Percentiles rank a stretch among this genome's conserved stretches.
These are phyloP conservation scores for Salix koriyanagi DNA, from an alignment of 345 rosid genomes.

Conservation along the genomic window DNA sequence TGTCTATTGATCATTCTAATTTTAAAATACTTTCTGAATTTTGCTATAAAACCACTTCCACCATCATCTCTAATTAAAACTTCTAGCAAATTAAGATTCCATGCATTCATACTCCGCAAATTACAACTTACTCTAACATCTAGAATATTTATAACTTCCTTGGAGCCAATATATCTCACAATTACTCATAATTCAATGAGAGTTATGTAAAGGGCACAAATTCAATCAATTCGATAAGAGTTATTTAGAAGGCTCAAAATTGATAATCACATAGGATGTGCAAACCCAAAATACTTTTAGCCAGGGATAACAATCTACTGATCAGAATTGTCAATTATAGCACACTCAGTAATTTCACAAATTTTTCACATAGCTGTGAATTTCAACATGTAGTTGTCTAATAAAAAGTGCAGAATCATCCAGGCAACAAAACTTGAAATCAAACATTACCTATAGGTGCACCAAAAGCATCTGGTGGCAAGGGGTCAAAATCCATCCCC, in stretches of 20 bases:
- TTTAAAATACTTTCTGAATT: background rate
- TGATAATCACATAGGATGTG: background rate
- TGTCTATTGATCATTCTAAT: background rate
- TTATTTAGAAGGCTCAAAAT: background rate
- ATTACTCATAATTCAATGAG: background rate
- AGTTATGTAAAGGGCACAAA: background rate
- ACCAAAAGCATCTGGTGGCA: slow-evolving; percentile 98
- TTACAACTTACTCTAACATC: background rate
- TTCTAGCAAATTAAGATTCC: background rate
- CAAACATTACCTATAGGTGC: slow-evolving; percentile 57
- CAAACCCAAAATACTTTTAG: background rate
- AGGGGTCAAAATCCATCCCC: slow-evolving; percentile 91
- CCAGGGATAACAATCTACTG: background rate
- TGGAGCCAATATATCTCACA: background rate
- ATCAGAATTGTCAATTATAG: background rate
- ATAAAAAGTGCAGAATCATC: background rate
- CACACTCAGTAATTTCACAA: background rate
- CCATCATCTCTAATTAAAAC: background rate
- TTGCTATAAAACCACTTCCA: background rate
- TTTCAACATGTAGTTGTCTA: background rate
- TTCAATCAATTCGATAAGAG: background rate
- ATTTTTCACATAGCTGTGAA: background rate
- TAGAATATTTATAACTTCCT: background rate
- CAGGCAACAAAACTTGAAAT: background rate
- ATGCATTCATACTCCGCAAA: background rate